A percentile compares a stretch with the other conserved stretches of the same genome.
These are phyloP conservation scores for Penicillium soppii DNA, from an alignment of 495 filamentous ascomycete species.

Conservation along the genomic window DNA sequence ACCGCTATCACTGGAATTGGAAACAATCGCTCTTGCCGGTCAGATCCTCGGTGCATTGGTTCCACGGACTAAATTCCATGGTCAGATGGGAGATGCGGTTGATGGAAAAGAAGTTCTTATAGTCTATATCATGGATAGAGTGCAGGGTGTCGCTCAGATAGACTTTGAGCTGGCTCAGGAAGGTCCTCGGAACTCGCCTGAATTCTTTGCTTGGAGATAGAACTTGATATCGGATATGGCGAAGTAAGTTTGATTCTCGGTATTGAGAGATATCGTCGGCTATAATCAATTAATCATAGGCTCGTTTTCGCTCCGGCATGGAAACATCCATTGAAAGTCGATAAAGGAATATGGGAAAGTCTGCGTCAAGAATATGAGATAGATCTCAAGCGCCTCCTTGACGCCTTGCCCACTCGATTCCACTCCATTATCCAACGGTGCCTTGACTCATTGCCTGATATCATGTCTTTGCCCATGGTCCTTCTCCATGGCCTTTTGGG, in stretches of 20 bases:
- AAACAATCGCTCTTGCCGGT: slow-evolving; percentile 26
- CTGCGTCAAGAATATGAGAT: slow-evolving; percentile 20
- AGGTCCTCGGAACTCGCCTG: slow-evolving; percentile 18
- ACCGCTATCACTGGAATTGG: slow-evolving; percentile 27
- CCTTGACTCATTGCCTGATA: slow-evolving; percentile 25
- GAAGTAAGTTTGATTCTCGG: slow-evolving; percentile 30
- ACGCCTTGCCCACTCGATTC: too few relatives aligned
- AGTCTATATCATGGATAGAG: slow-evolving; percentile 33
- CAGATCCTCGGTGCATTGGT: slow-evolving; percentile 29
- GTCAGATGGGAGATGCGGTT: slow-evolving; percentile 27
- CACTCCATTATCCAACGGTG: slow-evolving; percentile 25
- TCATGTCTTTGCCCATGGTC: slow-evolving; percentile 40
- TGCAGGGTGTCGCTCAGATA: slow-evolving; percentile 32
- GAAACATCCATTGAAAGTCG: slow-evolving; percentile 30
- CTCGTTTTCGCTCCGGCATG: slow-evolving; percentile 33
- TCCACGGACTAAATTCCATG: slow-evolving; percentile 22
- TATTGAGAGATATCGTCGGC: too few relatives aligned
- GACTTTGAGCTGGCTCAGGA: slow-evolving; percentile 29
- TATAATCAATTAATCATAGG: too few relatives aligned
- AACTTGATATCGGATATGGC: slow-evolving; percentile 27
- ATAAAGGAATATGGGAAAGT: slow-evolving; percentile 20
- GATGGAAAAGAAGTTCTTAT: slow-evolving; percentile 30
- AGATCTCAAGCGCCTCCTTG: slow-evolving; percentile 16
- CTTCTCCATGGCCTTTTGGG: slow-evolving; percentile 39
- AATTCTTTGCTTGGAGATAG: slow-evolving; percentile 26